phyloP scores from a whole-genome alignment of 2,329 filamentous ascomycete species.

The Sporothrix pallida region DNA sequence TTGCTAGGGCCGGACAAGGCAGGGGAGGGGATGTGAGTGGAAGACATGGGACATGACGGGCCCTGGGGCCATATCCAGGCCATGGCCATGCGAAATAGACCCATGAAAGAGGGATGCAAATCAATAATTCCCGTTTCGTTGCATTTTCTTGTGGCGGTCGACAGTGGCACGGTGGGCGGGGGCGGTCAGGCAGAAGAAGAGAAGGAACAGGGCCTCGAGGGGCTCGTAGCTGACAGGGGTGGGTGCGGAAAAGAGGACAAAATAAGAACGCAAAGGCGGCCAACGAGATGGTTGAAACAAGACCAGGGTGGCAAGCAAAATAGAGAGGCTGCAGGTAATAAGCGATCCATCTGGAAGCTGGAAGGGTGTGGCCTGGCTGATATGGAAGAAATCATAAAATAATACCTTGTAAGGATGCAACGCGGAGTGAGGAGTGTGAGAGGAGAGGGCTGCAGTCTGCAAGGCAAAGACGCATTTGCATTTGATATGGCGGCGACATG shows the following conservation, averaged over 20 bases:
- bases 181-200: not conserved
- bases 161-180: not conserved
- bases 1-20: not conserved
- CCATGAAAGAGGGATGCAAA: slow-evolving; percentile 22
- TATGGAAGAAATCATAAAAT: slow-evolving; percentile 13
- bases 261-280: not conserved
- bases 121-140: slow-evolving; percentile 12
- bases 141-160: not conserved
- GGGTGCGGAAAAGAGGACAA: slow-evolving; percentile 5
- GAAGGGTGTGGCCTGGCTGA: not conserved
- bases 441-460: not conserved
- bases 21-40: not conserved
- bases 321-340: slow-evolving; percentile 23
- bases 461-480: not conserved
- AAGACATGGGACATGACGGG: not conserved
- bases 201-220: not conserved
- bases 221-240: not conserved
- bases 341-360: slow-evolving; percentile 13
- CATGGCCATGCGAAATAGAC: slow-evolving; percentile 4
- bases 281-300: slow-evolving; percentile 19
- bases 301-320: not conserved
- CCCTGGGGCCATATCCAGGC: not conserved
- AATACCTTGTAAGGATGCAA: not conserved
- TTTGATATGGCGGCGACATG: too few species aligned
- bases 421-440: not conserved